Evolutionary conservation across 768 basidiomycete species (phyloP), one percentile per base, ranked within the genome.

Genomic region (Amanita rimosa): DNA sequence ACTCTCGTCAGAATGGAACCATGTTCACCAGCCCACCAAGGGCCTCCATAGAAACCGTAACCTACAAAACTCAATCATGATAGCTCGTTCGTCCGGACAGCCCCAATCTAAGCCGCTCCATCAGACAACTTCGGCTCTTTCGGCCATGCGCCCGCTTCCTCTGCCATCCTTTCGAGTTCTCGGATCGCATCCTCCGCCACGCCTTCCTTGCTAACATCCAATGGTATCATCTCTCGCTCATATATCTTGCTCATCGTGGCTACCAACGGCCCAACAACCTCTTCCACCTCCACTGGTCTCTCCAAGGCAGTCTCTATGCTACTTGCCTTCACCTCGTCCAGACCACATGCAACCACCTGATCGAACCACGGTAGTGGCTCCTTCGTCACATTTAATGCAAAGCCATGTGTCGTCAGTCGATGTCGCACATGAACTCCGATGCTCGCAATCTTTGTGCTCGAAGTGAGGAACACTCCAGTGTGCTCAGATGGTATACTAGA

Each of bases 361-460:
- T 85, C 72, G 60, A 99, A 97, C 95, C 95, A 98, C 19, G 67
- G 54, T 21, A 81, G 60, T 3, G 92, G 91, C 54, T 96, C 85
- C 24, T 63, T 65, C 0, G 91, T 90, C 51, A 97, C 71, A 64
- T 99, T 99, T 60, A 97, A 67, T 1, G 93, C 79, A 65, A 99
- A 96, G 1, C 96, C 96, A 62, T 99, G 96, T 21, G 83, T 85
- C 38, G 96, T 95, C 48, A 99, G 75, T 38, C 95, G 78, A 60
- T 97, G 94, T 49, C 93, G 82, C 47, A 98, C 83, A 63, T 97
- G 93, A 46, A 99, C 91, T 38, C 96, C 96, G 46, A 99, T 95
- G 58, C 95, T 98, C 14, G 80, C 91, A 56, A 99, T 73, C 64
- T 98, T 99, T 40, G 85, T 85, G 26, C 66, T 66, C n/a, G 72